Percentiles rank a stretch among this genome's conserved stretches.
These are phyloP conservation scores for Prunus kanzakura DNA, from an alignment of 306 rosid genomes.

Conservation along the genomic window DNA sequence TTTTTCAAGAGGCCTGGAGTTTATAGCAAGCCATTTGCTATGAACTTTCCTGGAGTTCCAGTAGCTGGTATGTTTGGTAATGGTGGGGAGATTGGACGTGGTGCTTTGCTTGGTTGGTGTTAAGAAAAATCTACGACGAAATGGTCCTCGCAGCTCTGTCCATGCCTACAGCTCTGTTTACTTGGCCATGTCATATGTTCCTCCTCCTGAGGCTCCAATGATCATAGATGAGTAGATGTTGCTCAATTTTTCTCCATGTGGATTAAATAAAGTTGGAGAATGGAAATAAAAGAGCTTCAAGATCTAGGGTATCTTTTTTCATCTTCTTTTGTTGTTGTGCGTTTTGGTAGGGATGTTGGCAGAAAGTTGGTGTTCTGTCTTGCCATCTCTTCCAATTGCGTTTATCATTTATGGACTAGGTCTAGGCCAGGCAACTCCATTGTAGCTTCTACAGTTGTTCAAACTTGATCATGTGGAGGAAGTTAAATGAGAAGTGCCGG, in stretches of 20 bases:
- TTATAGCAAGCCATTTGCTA: conserved; percentile 11
- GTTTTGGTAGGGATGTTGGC: background rate
- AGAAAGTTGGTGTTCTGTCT: background rate
- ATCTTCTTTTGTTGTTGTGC: background rate
- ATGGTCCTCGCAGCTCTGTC: no score
- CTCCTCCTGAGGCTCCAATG: no score
- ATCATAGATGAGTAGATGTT: no score
- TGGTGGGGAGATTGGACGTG: background rate
- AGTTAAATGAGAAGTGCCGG: background rate
- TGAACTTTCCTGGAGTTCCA: conserved; percentile 5
- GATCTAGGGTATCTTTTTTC: background rate
- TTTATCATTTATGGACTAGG: background rate
- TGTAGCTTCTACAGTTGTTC: background rate
- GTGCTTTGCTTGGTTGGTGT: no score
- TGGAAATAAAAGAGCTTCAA: background rate
- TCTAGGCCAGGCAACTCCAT: background rate
- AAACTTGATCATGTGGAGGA: background rate
- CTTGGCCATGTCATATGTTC: no score
- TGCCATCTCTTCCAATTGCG: background rate
- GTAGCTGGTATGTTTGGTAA: conserved; percentile 28
- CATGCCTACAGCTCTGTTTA: no score
- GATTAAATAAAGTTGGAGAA: background rate
- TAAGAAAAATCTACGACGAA: no score
- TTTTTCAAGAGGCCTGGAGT: conserved; percentile 17
- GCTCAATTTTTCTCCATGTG: background rate